Conservation (phyloP, 2,329 filamentous ascomycete genomes). For the Lachnellula suecica region DNA sequence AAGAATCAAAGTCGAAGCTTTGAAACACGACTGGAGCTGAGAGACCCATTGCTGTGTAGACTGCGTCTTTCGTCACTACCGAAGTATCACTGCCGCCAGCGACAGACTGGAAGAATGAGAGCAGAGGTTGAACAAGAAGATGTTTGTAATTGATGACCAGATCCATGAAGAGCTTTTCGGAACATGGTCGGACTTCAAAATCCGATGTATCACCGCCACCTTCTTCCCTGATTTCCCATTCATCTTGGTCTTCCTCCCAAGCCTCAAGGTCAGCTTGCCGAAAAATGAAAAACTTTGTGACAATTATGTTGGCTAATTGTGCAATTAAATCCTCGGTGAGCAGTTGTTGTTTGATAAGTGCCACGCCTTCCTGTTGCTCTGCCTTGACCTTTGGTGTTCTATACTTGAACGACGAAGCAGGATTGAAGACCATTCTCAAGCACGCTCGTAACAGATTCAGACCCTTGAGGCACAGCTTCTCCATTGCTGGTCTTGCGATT, state of each 20-base stretch:
- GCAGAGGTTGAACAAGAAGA: constrained; percentile 73
- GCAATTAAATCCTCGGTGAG: constrained; percentile 75
- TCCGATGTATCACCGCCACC: constrained; percentile 84
- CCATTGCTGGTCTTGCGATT: constrained; percentile 63
- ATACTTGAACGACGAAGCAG: constrained; percentile 81
- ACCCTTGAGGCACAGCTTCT: constrained; percentile 80
- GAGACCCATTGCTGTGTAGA: constrained; percentile 90
- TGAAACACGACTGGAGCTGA: constrained; percentile 74
- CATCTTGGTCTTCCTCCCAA: constrained; percentile 93
- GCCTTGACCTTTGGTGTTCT: constrained; percentile 71
- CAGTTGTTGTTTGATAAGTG: constrained; percentile 69
- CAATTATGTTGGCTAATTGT: constrained; percentile 79
- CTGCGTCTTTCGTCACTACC: constrained; percentile 84
- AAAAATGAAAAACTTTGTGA: constrained; percentile 87
- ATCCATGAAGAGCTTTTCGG: constrained; percentile 91
- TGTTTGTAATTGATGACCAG: constrained; percentile 86
- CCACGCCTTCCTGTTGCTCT: constrained; percentile 70
- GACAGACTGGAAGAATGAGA: constrained; percentile 80
- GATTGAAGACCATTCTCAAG: constrained; percentile 80
- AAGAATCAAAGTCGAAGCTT: constrained; percentile 78
- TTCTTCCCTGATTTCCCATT: constrained; percentile 91
- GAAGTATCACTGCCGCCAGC: constrained; percentile 61
- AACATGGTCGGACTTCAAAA: constrained; percentile 87
- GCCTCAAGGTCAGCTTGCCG: constrained; percentile 80
- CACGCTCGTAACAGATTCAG: constrained; percentile 80